Percentiles rank a stretch among this genome's conserved stretches.
Conservation (phyloP, 805 yeast species). For the Starmerella ratchasimensis region DNA sequence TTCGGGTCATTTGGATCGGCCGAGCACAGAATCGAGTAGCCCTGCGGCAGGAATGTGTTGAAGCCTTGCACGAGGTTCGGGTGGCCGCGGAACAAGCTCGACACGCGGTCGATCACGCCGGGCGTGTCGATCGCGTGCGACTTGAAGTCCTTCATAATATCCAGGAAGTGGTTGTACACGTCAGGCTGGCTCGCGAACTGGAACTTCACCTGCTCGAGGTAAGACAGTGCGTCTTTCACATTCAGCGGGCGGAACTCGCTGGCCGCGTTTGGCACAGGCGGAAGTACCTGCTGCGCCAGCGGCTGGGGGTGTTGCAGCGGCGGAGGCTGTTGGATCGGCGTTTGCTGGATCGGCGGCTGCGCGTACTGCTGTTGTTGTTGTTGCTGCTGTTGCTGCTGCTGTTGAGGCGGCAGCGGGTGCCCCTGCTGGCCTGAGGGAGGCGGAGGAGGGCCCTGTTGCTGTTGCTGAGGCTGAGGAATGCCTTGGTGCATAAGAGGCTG, state of each 20-base stretch:
- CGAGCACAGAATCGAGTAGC: constrained; percentile 84
- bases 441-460: too few relatives aligned
- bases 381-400: too few relatives aligned
- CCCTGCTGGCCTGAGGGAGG: too few relatives aligned
- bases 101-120: constrained; percentile 93
- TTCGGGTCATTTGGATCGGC: constrained; percentile 77
- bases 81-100: constrained; percentile 80
- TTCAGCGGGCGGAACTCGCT: constrained; percentile 49
- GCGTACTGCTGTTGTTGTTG: constrained; percentile 6
- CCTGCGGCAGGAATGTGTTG: constrained; percentile 94
- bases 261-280: constrained; percentile 7
- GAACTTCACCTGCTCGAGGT: constrained; percentile 86
- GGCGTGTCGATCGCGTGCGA: constrained; percentile 94
- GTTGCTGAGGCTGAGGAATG: constrained; percentile 5
- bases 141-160: constrained; percentile 97
- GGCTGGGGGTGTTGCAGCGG: constrained; percentile 4
- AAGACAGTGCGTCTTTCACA: constrained; percentile 90
- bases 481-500: constrained; percentile 4
- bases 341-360: constrained; percentile 6
- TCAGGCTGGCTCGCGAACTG: constrained; percentile 89
- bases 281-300: constrained; percentile 14
- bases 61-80: constrained; percentile 90
- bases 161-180: constrained; percentile 88
- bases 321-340: constrained; percentile 6
- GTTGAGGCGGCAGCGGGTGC: too few relatives aligned